Evolutionary conservation across 768 basidiomycete species (phyloP).

Genomic region (Calocybe gangraenosa): DNA sequence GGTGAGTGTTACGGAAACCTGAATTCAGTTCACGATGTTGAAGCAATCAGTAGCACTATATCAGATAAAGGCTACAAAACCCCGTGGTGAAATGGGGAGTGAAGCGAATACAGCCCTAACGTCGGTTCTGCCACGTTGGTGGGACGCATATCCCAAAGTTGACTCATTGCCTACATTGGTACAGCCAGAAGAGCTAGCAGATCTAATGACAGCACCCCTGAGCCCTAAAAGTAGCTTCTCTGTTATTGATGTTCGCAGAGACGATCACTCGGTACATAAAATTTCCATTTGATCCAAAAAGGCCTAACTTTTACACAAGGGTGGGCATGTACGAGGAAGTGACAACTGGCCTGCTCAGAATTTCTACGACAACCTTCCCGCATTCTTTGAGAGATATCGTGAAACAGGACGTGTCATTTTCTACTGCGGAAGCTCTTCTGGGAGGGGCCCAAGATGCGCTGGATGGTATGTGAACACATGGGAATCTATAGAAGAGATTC

Average conservation of each 20-base stretch:
- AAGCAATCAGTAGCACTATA: conserved; percentile 32
- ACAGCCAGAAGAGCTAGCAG: conserved; percentile 34
- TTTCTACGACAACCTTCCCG: conserved; percentile 40
- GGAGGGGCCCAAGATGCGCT: conserved; percentile 50
- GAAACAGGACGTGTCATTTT: conserved; percentile 43
- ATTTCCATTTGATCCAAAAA: not conserved
- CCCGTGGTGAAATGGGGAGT: conserved; percentile 8
- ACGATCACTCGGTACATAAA: conserved; percentile 39
- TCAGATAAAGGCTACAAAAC: conserved; percentile 43
- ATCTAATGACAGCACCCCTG: conserved; percentile 23
- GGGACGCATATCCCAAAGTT: conserved; percentile 48
- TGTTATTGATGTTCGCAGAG: conserved; percentile 46
- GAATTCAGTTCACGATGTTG: not conserved
- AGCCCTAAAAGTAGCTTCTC: conserved; percentile 23
- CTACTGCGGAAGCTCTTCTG: conserved; percentile 49
- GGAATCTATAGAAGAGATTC: not conserved
- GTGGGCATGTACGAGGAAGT: conserved; percentile 51
- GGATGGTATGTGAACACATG: conserved; percentile 35
- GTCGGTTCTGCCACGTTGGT: conserved; percentile 40
- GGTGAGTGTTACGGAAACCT: conserved; percentile 24
- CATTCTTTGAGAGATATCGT: conserved; percentile 37
- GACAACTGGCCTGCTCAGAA: conserved; percentile 45
- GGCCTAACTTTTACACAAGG: conserved; percentile 25
- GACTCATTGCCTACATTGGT: conserved; percentile 27
- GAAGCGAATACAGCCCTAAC: conserved; percentile 9